Conservation (phyloP, 805 yeast species). For the Sugiyamaella boreocaroliniensis region DNA sequence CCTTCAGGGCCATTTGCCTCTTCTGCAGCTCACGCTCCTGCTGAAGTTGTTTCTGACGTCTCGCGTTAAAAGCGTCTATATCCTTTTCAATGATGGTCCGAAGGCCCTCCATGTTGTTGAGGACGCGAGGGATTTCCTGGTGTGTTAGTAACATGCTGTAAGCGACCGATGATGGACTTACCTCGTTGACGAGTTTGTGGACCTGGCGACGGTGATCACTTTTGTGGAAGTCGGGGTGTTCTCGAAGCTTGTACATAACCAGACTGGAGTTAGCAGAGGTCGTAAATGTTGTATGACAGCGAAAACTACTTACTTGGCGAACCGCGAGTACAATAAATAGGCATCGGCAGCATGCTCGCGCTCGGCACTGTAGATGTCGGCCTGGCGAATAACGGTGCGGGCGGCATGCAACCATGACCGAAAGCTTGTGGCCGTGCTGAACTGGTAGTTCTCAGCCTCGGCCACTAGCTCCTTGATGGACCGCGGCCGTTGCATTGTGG, state of each 20-base stretch:
- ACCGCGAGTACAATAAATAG: constrained; percentile 50
- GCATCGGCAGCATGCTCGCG: constrained; percentile 41
- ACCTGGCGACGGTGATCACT: constrained; percentile 16
- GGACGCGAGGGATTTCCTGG: constrained; percentile 20
- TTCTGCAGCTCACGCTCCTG: neutral
- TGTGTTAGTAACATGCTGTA: neutral
- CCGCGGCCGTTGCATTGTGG: constrained; percentile 15
- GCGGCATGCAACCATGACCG: constrained; percentile 52
- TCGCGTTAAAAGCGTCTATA: constrained; percentile 8
- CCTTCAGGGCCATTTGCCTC: neutral
- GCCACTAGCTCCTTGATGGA: constrained; percentile 31
- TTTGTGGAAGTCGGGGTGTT: constrained; percentile 39
- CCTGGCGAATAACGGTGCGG: constrained; percentile 37
- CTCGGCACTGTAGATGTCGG: constrained; percentile 40
- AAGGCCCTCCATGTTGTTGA: constrained; percentile 25
- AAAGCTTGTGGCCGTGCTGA: constrained; percentile 44
- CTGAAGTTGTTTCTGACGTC: neutral
- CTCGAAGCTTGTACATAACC: constrained; percentile 41
- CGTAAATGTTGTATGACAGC: neutral
- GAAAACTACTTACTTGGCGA: constrained; percentile 42
- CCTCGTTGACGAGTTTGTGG: constrained; percentile 20
- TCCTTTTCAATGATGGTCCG: constrained; percentile 19
- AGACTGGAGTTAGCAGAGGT: constrained; percentile 22
- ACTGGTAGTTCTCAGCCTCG: constrained; percentile 51
- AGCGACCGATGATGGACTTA: neutral